A percentile compares a stretch with the other conserved stretches of the same genome.
Conservation (phyloP, 805 yeast genomes). For the Brettanomyces custersianus region DNA sequence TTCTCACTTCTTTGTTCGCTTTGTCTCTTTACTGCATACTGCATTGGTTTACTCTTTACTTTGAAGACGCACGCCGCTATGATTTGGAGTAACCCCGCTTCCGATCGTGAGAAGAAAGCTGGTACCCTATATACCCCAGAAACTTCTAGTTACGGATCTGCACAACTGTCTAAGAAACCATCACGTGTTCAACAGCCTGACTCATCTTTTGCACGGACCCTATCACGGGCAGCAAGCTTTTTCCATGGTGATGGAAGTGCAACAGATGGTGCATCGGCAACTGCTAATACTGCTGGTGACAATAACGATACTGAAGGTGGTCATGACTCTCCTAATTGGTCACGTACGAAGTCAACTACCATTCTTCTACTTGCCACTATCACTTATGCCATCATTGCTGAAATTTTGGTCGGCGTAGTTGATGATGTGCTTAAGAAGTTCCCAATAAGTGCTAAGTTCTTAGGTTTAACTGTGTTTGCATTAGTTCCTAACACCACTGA, state of each 20-base stretch:
- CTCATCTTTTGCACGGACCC: neutral
- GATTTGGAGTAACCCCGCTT: conserved; percentile 77
- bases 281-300: neutral
- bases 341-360: conserved; percentile 71
- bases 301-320: conserved; percentile 38
- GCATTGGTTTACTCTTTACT: conserved; percentile 86
- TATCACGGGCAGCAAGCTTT: conserved; percentile 7
- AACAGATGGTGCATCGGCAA: conserved; percentile 2
- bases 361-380: conserved; percentile 79
- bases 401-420: conserved; percentile 84
- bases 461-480: conserved; percentile 92
- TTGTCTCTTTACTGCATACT: conserved; percentile 73
- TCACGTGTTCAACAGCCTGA: neutral
- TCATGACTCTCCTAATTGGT: conserved; percentile 98
- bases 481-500: conserved; percentile 96
- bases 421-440: conserved; percentile 72
- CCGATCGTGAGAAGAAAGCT: conserved; percentile 27
- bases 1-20: conserved; percentile 74
- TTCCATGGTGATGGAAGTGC: conserved; percentile 4
- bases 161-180: conserved; percentile 7
- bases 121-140: conserved; percentile 10
- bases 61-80: conserved; percentile 92
- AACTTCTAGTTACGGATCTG: conserved; percentile 19
- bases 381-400: conserved; percentile 88
- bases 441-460: conserved; percentile 83